Conservation (phyloP, 805 yeast genomes). For the Sugiyamaella mastotermitis region DNA sequence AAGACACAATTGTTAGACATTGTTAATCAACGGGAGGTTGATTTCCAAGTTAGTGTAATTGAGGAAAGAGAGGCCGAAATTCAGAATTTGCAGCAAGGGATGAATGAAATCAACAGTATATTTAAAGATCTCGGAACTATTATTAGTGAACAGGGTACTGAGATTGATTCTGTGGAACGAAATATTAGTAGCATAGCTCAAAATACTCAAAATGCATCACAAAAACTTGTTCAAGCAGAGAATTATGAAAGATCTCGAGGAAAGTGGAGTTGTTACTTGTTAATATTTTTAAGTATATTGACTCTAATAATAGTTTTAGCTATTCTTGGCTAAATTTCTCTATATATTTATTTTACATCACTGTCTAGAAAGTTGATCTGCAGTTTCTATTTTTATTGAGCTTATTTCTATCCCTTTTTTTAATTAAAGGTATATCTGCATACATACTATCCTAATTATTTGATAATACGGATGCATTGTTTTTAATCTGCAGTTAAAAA, state of each 20-base stretch:
- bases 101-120: conserved; percentile 77
- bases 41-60: conserved; percentile 33
- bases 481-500: too few relatives aligned
- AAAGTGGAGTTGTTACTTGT: conserved; percentile 65
- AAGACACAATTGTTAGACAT: conserved; percentile 38
- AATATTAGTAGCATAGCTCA: conserved; percentile 59
- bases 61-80: conserved; percentile 73
- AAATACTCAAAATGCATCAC: conserved; percentile 63
- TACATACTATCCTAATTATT: too few relatives aligned
- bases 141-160: conserved; percentile 80
- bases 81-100: conserved; percentile 65
- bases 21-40: conserved; percentile 25
- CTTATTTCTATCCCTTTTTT: too few relatives aligned
- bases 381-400: too few relatives aligned
- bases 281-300: conserved; percentile 54
- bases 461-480: too few relatives aligned
- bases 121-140: conserved; percentile 74
- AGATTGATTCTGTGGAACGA: conserved; percentile 77
- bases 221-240: conserved; percentile 68
- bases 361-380: too few relatives aligned
- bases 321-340: conserved; percentile 6
- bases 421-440: too few relatives aligned
- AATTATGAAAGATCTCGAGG: conserved; percentile 64
- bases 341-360: too few relatives aligned
- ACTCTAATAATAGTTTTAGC: conserved; percentile 45